phyloP scores from a whole-genome alignment of 805 yeast genomes.

The Wickerhamomyces ciferrii region DNA sequence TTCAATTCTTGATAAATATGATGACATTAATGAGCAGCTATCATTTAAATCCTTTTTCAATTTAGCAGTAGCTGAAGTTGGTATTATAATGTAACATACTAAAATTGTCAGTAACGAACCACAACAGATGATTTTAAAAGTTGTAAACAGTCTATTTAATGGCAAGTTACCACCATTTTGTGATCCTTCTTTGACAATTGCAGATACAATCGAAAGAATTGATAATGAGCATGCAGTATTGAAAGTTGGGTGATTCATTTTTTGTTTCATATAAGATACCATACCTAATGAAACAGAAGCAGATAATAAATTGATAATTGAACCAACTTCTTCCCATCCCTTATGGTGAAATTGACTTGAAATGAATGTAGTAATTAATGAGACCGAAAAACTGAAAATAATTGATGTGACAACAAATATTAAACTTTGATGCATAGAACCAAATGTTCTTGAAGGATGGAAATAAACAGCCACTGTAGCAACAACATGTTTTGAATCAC shows the following conservation, averaged over 20 bases:
- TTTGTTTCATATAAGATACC: constrained; percentile 66
- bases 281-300: constrained; percentile 55
- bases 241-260: constrained; percentile 61
- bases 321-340: constrained; percentile 45
- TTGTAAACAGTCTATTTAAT: constrained; percentile 43
- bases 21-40: constrained; percentile 47
- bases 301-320: constrained; percentile 46
- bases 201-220: constrained; percentile 63
- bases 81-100: constrained; percentile 62
- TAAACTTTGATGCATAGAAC: constrained; percentile 74
- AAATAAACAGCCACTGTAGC: constrained; percentile 84
- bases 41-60: constrained; percentile 43
- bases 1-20: constrained; percentile 39
- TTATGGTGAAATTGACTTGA: constrained; percentile 39
- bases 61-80: constrained; percentile 46
- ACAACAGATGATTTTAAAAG: constrained; percentile 48
- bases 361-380: constrained; percentile 45
- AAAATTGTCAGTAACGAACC: constrained; percentile 59
- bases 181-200: constrained; percentile 71
- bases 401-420: constrained; percentile 54
- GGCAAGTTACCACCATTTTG: constrained; percentile 55
- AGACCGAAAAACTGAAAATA: constrained; percentile 45
- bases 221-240: constrained; percentile 80
- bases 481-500: constrained; percentile 75
- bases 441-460: constrained; percentile 75